Percentiles rank a stretch among this genome's conserved stretches.
Evolutionary conservation across 441 rosid species (phyloP).

Genomic region (Breynia disticha): DNA sequence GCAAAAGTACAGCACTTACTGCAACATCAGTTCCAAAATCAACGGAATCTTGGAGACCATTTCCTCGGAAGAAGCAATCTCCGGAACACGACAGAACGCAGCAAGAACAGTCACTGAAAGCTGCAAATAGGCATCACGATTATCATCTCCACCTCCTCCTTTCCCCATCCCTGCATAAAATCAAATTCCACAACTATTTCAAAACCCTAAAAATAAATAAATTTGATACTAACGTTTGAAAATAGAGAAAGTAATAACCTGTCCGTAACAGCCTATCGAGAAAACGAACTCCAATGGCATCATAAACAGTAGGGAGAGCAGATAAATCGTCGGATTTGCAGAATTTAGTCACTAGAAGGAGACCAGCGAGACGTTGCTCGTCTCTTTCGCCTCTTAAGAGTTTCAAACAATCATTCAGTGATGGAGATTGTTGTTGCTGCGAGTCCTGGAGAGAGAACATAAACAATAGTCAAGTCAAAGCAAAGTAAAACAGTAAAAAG

Average conservation of each 20-base stretch:
- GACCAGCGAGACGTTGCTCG: constrained; percentile 89
- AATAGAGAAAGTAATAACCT: constrained; percentile 25
- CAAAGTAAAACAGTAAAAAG: background rate
- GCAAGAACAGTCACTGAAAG: constrained; percentile 65
- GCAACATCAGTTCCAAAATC: constrained; percentile 46
- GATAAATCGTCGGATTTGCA: constrained; percentile 48
- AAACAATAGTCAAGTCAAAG: background rate
- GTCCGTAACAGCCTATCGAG: constrained; percentile 69
- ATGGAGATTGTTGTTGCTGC: constrained; percentile 30
- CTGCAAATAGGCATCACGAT: constrained; percentile 62
- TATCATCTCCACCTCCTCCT: constrained; percentile 24
- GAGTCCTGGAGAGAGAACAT: constrained; percentile 18
- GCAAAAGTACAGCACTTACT: constrained; percentile 26
- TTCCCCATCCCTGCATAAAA: constrained; percentile 32
- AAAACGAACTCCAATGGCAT: constrained; percentile 59
- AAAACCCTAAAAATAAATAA: background rate
- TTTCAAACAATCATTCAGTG: constrained; percentile 69
- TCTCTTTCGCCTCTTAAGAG: constrained; percentile 75
- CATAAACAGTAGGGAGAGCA: constrained; percentile 50
- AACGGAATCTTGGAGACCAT: constrained; percentile 69
- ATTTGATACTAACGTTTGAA: background rate
- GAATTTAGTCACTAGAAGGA: constrained; percentile 77
- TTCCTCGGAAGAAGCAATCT: constrained; percentile 60
- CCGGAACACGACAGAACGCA: constrained; percentile 67
- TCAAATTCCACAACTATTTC: constrained; percentile 1